These are phyloP conservation scores for Oxalis stricta DNA, from an alignment of 441 rosid species.

Conservation along the genomic window DNA sequence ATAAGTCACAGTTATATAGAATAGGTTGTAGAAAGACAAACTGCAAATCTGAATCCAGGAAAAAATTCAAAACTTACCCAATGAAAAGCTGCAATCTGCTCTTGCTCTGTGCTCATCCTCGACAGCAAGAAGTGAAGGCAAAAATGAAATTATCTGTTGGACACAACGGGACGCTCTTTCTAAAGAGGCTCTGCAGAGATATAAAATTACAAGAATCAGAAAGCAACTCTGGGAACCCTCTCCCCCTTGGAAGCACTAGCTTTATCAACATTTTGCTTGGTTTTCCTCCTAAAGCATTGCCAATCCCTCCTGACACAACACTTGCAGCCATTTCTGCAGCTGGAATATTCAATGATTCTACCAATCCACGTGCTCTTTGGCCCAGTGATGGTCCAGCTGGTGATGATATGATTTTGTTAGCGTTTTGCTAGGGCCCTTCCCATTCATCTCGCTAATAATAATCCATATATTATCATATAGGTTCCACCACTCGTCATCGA, in stretches of 20 bases:
- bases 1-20: conserved; percentile 10
- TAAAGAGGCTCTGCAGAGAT: conserved; percentile 75
- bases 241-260: conserved; percentile 98
- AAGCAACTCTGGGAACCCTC: conserved; percentile 84
- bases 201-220: conserved; percentile 76
- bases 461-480: conserved; percentile 88
- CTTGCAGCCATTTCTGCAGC: conserved; percentile 99
- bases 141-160: conserved; percentile 70
- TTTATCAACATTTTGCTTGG: conserved; percentile 70
- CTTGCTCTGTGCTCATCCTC: conserved; percentile 97
- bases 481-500: conserved; percentile 77
- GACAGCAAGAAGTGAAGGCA: conserved; percentile 62
- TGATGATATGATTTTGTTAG: conserved; percentile 43
- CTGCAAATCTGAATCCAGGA: not conserved
- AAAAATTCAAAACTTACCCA: conserved; percentile 28
- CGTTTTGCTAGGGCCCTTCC: conserved; percentile 73
- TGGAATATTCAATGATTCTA: conserved; percentile 93
- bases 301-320: conserved; percentile 96
- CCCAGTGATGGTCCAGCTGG: conserved; percentile 72
- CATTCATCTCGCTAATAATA: conserved; percentile 70
- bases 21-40: conserved; percentile 3
- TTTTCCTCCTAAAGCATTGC: conserved; percentile 86
- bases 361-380: conserved; percentile 97
- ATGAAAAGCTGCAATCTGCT: conserved; percentile 85
- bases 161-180: conserved; percentile 94